Evolutionary conservation across 164 flowering plant genomes (phyloP).

Genomic region (Dillenia suffruticosa): DNA sequence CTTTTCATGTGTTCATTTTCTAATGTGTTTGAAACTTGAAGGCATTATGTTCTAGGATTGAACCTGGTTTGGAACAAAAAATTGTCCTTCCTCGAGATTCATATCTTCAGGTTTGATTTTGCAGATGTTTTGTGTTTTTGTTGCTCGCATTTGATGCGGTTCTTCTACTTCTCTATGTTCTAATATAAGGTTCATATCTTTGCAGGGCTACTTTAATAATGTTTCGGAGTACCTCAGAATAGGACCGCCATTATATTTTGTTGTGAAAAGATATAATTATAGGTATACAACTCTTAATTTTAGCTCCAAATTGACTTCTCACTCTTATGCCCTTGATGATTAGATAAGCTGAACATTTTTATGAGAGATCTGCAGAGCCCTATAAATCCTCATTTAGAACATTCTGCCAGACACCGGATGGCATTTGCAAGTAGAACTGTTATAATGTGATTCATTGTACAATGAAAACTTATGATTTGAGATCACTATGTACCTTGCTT

Average conservation of each 20-base stretch:
- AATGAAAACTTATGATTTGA: too few relatives aligned
- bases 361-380: too few relatives aligned
- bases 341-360: too few relatives aligned
- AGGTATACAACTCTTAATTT: constrained; percentile 41
- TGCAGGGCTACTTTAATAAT: constrained; percentile 88
- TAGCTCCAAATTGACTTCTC: too few relatives aligned
- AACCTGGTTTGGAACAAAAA: constrained; percentile 93
- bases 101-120: constrained; percentile 79
- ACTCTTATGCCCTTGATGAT: too few relatives aligned
- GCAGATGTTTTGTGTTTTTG: background rate
- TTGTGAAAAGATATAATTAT: constrained; percentile 87
- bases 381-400: too few relatives aligned
- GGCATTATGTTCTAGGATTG: constrained; percentile 90
- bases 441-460: too few relatives aligned
- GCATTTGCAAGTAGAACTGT: too few relatives aligned
- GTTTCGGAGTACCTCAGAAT: constrained; percentile 82
- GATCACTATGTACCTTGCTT: too few relatives aligned
- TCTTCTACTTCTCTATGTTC: constrained; percentile 1
- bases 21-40: constrained; percentile 16
- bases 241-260: constrained; percentile 95
- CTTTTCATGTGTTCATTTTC: background rate
- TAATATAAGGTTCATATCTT: background rate
- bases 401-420: too few relatives aligned
- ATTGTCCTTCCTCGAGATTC: constrained; percentile 97
- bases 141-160: background rate